Conservation (phyloP, 352 stramenopile genomes). For the Pythium insidiosum region DNA sequence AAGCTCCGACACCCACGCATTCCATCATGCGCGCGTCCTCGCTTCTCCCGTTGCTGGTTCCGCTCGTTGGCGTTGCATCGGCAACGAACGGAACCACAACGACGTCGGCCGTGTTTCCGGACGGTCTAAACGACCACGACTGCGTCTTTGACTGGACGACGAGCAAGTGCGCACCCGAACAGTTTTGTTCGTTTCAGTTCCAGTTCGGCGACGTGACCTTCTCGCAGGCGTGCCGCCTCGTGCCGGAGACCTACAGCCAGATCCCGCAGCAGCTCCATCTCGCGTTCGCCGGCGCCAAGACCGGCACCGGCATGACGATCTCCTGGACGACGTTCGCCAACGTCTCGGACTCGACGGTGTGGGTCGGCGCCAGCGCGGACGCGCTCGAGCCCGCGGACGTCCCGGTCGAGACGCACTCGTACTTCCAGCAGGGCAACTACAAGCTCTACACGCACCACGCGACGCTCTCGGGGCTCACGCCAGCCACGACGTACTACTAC, state of each 20-base stretch:
- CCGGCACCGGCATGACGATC: conserved; percentile 20
- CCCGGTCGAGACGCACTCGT: conserved; percentile 4
- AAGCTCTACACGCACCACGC: conserved; percentile 17
- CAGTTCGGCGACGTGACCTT: conserved; percentile 14
- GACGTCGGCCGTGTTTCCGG: not conserved
- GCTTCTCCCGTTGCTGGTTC: too few species aligned
- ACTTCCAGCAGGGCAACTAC: conserved; percentile 16
- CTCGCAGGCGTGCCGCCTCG: conserved; percentile 14
- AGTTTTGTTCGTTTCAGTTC: conserved; percentile 16
- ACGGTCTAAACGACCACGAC: conserved; percentile 6
- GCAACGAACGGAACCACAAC: too few species aligned
- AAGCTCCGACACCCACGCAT: too few species aligned
- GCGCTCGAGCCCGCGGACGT: conserved; percentile 1
- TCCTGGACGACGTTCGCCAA: conserved; percentile 18
- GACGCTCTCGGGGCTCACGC: conserved; percentile 11
- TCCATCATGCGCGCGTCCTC: too few species aligned
- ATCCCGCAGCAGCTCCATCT: conserved; percentile 24
- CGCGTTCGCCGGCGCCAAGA: conserved; percentile 15
- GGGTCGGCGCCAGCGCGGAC: conserved; percentile 7
- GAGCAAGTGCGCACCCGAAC: conserved; percentile 4
- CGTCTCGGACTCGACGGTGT: conserved; percentile 11
- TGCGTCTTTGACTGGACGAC: conserved; percentile 6
- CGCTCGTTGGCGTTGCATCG: too few species aligned
- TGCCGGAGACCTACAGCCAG: not conserved
- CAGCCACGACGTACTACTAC: conserved; percentile 20